phyloP scores from a whole-genome alignment of 306 rosid species.

The Luffa aegyptiaca region DNA sequence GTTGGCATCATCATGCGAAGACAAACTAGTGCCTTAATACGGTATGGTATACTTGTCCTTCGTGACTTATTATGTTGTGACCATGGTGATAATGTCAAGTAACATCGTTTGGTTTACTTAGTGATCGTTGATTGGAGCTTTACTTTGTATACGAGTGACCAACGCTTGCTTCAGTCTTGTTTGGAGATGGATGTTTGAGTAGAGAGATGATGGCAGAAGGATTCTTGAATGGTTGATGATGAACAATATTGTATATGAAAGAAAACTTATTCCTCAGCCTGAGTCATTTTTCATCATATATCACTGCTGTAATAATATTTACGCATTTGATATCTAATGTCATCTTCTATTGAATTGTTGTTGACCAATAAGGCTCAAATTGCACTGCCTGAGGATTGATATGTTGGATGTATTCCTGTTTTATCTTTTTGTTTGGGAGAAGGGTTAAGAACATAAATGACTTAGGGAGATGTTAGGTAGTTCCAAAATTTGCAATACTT shows the following conservation, averaged over 20 bases:
- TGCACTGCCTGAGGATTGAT: background rate
- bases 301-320: background rate
- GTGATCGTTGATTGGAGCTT: background rate
- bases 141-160: background rate
- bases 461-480: background rate
- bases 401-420: background rate
- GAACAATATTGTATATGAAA: background rate
- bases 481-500: background rate
- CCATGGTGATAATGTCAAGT: background rate
- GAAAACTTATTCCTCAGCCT: background rate
- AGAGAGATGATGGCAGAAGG: slow-evolving; percentile 1
- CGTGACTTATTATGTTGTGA: background rate
- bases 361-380: background rate
- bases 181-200: background rate
- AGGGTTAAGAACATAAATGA: background rate
- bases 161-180: background rate
- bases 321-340: background rate
- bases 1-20: background rate
- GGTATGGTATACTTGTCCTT: background rate
- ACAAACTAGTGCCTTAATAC: background rate
- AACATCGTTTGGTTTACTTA: background rate
- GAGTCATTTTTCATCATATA: background rate
- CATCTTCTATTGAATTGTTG: background rate
- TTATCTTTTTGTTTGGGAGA: background rate
- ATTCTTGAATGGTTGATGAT: background rate